phyloP scores from a whole-genome alignment of 345 rosid genomes.

The Rhodomyrtus tomentosa region DNA sequence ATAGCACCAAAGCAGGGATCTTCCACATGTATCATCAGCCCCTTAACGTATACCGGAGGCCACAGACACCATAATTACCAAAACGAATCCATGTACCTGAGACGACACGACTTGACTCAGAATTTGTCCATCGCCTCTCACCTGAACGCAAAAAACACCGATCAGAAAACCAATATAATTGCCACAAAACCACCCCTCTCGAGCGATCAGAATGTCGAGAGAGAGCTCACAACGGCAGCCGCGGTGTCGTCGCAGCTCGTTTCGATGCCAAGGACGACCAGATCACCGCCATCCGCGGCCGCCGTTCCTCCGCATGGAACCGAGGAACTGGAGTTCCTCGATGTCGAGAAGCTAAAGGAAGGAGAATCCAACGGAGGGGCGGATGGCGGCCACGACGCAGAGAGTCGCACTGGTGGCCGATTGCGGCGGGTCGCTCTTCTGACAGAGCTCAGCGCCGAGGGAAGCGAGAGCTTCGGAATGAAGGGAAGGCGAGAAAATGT shows the following conservation, averaged over 20 bases:
- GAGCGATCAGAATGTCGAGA: neutral
- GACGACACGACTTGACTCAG: constrained; percentile 91
- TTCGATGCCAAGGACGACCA: constrained; percentile 87
- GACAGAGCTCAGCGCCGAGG: neutral
- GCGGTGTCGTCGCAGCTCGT: constrained; percentile 98
- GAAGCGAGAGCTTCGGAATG: constrained; percentile 12
- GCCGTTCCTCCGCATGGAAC: neutral
- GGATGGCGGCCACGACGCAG: neutral
- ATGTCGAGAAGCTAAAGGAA: constrained; percentile 7
- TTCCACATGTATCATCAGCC: neutral
- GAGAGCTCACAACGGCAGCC: constrained; percentile 62
- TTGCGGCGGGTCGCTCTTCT: neutral
- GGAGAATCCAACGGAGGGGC: neutral
- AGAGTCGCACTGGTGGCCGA: neutral
- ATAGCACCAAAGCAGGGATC: neutral
- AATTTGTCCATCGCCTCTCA: constrained; percentile 73
- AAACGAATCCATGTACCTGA: constrained; percentile 47
- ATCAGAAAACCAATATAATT: neutral
- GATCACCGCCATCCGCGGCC: constrained; percentile 13
- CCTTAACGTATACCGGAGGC: neutral
- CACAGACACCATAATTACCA: neutral
- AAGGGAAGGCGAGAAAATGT: constrained; percentile 35
- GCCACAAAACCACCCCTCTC: neutral
- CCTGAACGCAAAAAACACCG: constrained; percentile 25
- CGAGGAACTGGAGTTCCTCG: neutral